A percentile compares a stretch with the other conserved stretches of the same genome.
Evolutionary conservation across 1,284 basidiomycete genomes (phyloP).

Genomic region (Leccinum angustisporum): DNA sequence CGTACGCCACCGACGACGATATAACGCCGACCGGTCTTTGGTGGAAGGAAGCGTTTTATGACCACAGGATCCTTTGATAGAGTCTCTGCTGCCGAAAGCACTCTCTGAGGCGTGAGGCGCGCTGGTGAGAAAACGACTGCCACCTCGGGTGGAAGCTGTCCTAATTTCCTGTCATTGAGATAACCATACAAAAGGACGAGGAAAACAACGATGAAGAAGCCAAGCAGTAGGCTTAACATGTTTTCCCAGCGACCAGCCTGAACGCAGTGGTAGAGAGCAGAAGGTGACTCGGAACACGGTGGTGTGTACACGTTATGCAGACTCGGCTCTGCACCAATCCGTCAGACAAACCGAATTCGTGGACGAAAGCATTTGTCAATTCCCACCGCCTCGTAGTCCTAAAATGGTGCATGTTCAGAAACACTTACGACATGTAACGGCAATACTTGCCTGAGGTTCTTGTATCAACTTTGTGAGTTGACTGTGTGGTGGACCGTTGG

Average conservation of each 20-base stretch:
- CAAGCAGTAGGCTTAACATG: conserved; percentile 18
- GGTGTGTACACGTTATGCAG: background rate
- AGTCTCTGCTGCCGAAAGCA: conserved; percentile 37
- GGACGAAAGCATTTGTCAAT: background rate
- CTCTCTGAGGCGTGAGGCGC: conserved; percentile 43
- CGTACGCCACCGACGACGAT: conserved; percentile 56
- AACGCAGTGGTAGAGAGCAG: background rate
- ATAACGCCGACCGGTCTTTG: conserved; percentile 55
- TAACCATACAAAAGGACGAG: conserved; percentile 44
- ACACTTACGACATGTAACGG: background rate
- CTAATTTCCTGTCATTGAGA: conserved; percentile 52
- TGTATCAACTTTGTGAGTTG: background rate
- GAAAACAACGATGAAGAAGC: conserved; percentile 5
- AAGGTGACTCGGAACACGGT: background rate
- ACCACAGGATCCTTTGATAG: conserved; percentile 37
- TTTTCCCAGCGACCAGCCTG: background rate
- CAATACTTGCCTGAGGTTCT: background rate
- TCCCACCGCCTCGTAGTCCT: background rate
- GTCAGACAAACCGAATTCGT: background rate
- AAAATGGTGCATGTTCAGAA: background rate
- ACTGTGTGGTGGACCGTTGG: background rate
- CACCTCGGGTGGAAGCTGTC: conserved; percentile 43
- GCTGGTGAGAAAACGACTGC: conserved; percentile 43
- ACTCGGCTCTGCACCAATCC: background rate
- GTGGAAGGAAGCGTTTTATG: conserved; percentile 40